Evolutionary conservation across 495 filamentous ascomycete genomes (phyloP).

Genomic region (Cudoniella acicularis): DNA sequence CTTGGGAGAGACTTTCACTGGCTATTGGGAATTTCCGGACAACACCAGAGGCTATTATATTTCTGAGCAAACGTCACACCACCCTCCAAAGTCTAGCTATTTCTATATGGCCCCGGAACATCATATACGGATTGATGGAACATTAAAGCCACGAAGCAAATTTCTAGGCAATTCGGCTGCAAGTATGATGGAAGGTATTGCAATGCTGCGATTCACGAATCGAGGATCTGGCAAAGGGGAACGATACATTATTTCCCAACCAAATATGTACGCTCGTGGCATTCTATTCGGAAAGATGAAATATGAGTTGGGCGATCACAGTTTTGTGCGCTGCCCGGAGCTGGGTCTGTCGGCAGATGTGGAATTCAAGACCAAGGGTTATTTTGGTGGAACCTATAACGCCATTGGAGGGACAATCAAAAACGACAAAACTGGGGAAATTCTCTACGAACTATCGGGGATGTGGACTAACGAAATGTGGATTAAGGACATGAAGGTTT

Average conservation of each 20-base stretch:
- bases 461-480: conserved; percentile 94
- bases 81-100: conserved; percentile 97
- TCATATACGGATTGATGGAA: conserved; percentile 91
- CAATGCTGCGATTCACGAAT: conserved; percentile 80
- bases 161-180: conserved; percentile 97
- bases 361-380: conserved; percentile 98
- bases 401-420: conserved; percentile 91
- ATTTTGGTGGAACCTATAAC: conserved; percentile 94
- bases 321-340: conserved; percentile 90
- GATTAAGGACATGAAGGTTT: conserved; percentile 74
- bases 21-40: conserved; percentile 92
- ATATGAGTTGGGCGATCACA: conserved; percentile 97
- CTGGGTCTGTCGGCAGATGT: conserved; percentile 82
- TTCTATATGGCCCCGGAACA: conserved; percentile 98
- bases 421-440: conserved; percentile 80
- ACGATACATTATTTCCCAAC: conserved; percentile 90
- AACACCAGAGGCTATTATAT: conserved; percentile 90
- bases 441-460: conserved; percentile 85
- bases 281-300: conserved; percentile 99
- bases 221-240: conserved; percentile 68
- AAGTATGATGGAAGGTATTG: conserved; percentile 96
- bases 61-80: conserved; percentile 95
- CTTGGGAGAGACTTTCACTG: conserved; percentile 90
- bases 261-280: conserved; percentile 98
- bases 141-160: conserved; percentile 91